phyloP scores from a whole-genome alignment of 495 filamentous ascomycete species.

The Pyrenopolyporus hunteri region DNA sequence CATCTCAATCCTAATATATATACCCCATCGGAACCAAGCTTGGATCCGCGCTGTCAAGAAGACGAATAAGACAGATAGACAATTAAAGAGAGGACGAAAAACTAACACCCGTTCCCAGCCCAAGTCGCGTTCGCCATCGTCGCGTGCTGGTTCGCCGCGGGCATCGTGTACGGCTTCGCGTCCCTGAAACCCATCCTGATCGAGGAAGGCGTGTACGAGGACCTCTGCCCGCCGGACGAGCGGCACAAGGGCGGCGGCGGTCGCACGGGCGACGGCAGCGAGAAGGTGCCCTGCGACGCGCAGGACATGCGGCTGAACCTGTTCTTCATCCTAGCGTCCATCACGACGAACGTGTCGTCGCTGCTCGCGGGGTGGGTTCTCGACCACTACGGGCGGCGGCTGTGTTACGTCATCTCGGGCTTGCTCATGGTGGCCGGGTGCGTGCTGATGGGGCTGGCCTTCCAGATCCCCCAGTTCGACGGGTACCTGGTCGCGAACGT shows the following conservation, averaged over 20 bases:
- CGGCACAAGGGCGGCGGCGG: conserved; percentile 43
- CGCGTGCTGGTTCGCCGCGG: conserved; percentile 69
- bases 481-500: conserved; percentile 69
- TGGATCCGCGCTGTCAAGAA: no score
- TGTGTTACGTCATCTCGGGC: conserved; percentile 62
- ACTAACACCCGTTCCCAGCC: conserved; percentile 42
- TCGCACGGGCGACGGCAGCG: conserved; percentile 30
- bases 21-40: no score
- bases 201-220: conserved; percentile 67
- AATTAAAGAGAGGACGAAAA: neutral
- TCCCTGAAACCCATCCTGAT: conserved; percentile 74
- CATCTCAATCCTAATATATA: neutral
- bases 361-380: conserved; percentile 70
- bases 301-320: conserved; percentile 74
- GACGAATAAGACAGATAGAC: no score
- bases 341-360: conserved; percentile 70
- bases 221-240: conserved; percentile 59
- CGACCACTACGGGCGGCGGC: conserved; percentile 68
- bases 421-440: conserved; percentile 63
- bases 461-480: conserved; percentile 59
- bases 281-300: conserved; percentile 62
- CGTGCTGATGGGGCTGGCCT: conserved; percentile 63
- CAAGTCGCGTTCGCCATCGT: conserved; percentile 65
- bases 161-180: conserved; percentile 76
- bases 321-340: conserved; percentile 72